Base-by-base conservation (phyloP, 208 protist species). In the Wallacemonas sp. region DNA sequence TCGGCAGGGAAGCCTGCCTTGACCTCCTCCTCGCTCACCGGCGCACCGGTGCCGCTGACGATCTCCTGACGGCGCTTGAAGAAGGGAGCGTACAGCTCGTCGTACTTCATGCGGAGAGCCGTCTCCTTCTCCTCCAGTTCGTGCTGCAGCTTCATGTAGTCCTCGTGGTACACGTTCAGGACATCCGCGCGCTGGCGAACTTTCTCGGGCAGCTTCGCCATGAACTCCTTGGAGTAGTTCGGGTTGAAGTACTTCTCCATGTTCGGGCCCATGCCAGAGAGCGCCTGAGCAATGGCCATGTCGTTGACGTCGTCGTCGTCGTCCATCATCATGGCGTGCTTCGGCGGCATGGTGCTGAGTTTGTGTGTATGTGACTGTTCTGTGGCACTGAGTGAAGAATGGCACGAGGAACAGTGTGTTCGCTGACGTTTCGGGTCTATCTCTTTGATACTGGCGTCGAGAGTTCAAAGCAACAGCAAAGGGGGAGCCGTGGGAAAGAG, bases 161-260 rank as follows among this genome's bases (percentile, higher is more conserved):
- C 78, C 27, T 91, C 80, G 66, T 95, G 79, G 72, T 91, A 88
- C 33, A 68, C 39, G 21, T 85, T 36, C 27, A 96, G 76, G 60
- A 96, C 83, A 45, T 89, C 64, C 10, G 78, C 81, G 27, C 91
- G 87, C 63, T 92, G 71, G 17, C 78, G 83, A 38, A 96, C 88
- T 66, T 90, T 87, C 70, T 87, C 71, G 13, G 91, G 91, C 65
- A 96, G 78, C 53, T 73, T 85, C 10, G 45, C 71, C 81, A 94
- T 82, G 64, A 96, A 96, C 52, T 92, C 78, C 52, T 69, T 71
- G 27, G 83, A 89, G 74, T 81, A 93, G 57, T 93, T 80, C 1
- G 74, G 67, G 65, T 93, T 84, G 52, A 91, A 72, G 75, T 81
- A 93, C 62, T 86, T 84, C 36, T 81, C 45, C 46, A 84, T 76